phyloP scores from a whole-genome alignment of 2,329 filamentous ascomycete species.

The Fusarium nematophilum region DNA sequence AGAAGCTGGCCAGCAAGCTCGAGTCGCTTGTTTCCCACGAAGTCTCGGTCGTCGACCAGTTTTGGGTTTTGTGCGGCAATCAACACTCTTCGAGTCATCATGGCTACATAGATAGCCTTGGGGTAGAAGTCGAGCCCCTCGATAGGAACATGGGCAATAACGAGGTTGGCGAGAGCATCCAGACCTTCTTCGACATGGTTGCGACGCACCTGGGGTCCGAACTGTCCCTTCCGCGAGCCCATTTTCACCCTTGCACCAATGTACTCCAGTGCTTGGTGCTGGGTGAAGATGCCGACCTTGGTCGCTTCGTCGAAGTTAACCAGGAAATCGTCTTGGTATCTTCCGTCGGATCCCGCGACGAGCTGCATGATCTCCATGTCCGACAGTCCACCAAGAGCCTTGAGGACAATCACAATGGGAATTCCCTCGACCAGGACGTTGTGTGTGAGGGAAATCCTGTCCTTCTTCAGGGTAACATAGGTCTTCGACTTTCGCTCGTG shows the following conservation, averaged over 20 bases:
- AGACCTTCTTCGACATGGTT: slow-evolving; percentile 92
- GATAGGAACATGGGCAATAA: slow-evolving; percentile 95
- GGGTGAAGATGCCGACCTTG: slow-evolving; percentile 86
- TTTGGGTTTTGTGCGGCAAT: slow-evolving; percentile 93
- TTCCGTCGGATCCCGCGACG: slow-evolving; percentile 85
- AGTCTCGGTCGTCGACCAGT: slow-evolving; percentile 95
- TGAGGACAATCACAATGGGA: slow-evolving; percentile 93
- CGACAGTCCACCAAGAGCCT: slow-evolving; percentile 91
- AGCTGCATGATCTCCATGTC: slow-evolving; percentile 96
- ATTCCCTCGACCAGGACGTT: slow-evolving; percentile 94
- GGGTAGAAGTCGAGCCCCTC: slow-evolving; percentile 92
- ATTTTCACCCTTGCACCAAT: slow-evolving; percentile 90
- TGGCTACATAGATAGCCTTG: slow-evolving; percentile 95
- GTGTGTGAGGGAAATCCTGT: slow-evolving; percentile 87
- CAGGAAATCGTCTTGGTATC: slow-evolving; percentile 94
- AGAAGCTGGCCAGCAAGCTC: slow-evolving; percentile 95
- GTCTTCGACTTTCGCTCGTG: slow-evolving; percentile 98
- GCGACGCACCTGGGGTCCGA: slow-evolving; percentile 68
- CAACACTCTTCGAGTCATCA: slow-evolving; percentile 96
- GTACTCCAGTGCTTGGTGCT: slow-evolving; percentile 95
- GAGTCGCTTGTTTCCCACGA: slow-evolving; percentile 96
- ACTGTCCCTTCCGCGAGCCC: slow-evolving; percentile 73
- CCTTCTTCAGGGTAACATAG: slow-evolving; percentile 94
- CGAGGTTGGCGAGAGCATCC: slow-evolving; percentile 90
- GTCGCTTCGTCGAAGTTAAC: slow-evolving; percentile 95